Evolutionary conservation across 345 rosid species (phyloP).

Genomic region (Gossypium mustelinum): DNA sequence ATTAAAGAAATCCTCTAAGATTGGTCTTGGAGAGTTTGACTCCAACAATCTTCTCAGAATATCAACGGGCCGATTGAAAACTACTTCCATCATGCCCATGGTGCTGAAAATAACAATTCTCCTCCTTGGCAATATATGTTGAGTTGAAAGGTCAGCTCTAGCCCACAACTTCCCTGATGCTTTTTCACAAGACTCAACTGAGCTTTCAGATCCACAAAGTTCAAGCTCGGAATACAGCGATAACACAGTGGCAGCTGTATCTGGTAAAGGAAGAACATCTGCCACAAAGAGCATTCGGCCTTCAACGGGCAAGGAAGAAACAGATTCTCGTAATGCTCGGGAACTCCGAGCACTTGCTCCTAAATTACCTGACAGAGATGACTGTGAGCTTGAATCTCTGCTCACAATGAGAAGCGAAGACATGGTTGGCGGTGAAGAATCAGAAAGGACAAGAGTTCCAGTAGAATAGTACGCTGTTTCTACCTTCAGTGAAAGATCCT

Average conservation of each 20-base stretch:
- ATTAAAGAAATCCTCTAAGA: slow-evolving; percentile 84
- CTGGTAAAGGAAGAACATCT: slow-evolving; percentile 80
- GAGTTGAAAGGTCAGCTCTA: slow-evolving; percentile 85
- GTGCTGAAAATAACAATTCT: slow-evolving; percentile 84
- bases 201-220: slow-evolving; percentile 63
- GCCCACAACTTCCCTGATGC: slow-evolving; percentile 91
- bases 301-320: slow-evolving; percentile 87
- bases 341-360: slow-evolving; percentile 70
- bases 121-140: slow-evolving; percentile 87
- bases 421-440: slow-evolving; percentile 81
- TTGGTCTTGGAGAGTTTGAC: slow-evolving; percentile 72
- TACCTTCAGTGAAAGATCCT: slow-evolving; percentile 80
- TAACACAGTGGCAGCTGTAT: slow-evolving; percentile 69
- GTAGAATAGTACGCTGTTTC: slow-evolving; percentile 80
- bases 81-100: slow-evolving; percentile 98
- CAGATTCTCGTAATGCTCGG: slow-evolving; percentile 74
- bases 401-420: slow-evolving; percentile 85
- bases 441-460: slow-evolving; percentile 91
- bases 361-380: slow-evolving; percentile 53
- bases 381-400: slow-evolving; percentile 75
- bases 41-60: slow-evolving; percentile 84
- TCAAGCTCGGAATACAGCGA: slow-evolving; percentile 84
- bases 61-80: slow-evolving; percentile 92
- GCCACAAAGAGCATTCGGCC: slow-evolving; percentile 98
- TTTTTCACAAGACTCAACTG: slow-evolving; percentile 72